Evolutionary conservation across 495 filamentous ascomycete species (phyloP).

Genomic region (Annulohypoxylon moriforme): DNA sequence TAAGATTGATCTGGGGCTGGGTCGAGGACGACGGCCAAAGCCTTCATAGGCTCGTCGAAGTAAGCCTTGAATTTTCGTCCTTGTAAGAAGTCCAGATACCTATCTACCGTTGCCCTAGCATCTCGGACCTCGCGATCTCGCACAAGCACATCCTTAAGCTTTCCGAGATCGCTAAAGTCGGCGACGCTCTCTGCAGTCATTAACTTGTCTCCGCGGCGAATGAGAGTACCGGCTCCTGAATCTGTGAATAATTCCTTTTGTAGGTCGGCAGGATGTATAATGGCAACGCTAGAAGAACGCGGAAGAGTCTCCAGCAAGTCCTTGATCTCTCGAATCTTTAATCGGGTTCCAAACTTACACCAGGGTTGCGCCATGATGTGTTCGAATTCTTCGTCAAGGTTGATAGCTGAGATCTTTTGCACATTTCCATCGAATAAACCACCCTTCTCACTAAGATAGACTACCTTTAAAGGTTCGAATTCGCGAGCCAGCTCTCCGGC

Average conservation of each 20-base stretch:
- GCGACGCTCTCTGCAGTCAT: slow-evolving; percentile 76
- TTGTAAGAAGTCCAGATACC: slow-evolving; percentile 81
- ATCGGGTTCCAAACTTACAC: slow-evolving; percentile 93
- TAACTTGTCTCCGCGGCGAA: slow-evolving; percentile 92
- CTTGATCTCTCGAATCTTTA: slow-evolving; percentile 99
- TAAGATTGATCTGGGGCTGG: slow-evolving; percentile 62
- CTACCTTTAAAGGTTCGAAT: slow-evolving; percentile 95
- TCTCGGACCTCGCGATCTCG: slow-evolving; percentile 88
- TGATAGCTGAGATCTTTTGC: slow-evolving; percentile 97
- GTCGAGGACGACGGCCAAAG: slow-evolving; percentile 90
- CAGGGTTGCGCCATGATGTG: slow-evolving; percentile 94
- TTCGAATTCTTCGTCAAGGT: slow-evolving; percentile 97
- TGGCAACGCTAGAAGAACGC: slow-evolving; percentile 92
- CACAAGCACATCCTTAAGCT: slow-evolving; percentile 84
- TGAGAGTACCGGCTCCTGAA: slow-evolving; percentile 93
- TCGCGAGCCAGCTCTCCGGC: slow-evolving; percentile 91
- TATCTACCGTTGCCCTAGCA: slow-evolving; percentile 83
- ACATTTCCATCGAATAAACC: slow-evolving; percentile 94
- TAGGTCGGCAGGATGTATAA: slow-evolving; percentile 93
- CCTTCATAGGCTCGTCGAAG: slow-evolving; percentile 96
- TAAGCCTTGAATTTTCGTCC: slow-evolving; percentile 90
- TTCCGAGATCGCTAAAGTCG: slow-evolving; percentile 80
- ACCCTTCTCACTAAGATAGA: slow-evolving; percentile 98
- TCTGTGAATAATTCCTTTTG: slow-evolving; percentile 98
- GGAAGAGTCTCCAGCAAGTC: slow-evolving; percentile 88